Conservation (phyloP, 192 early-diverging fungal genomes). For the Gamsiella multidivaricata region DNA sequence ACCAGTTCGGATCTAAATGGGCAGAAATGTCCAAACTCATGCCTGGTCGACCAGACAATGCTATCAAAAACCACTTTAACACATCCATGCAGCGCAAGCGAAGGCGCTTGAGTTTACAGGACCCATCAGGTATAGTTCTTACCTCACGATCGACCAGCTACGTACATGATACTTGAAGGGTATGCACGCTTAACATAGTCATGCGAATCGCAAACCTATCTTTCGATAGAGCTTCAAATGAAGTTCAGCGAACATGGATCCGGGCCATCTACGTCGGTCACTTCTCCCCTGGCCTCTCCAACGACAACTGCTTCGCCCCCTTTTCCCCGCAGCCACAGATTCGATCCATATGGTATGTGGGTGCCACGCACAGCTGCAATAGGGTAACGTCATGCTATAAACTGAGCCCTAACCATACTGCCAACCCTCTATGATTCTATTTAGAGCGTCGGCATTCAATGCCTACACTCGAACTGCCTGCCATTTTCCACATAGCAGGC, state of each 20-base stretch:
- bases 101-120: constrained; percentile 44
- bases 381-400: too few relatives aligned
- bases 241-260: constrained; percentile 23
- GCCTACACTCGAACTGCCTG: constrained; percentile 32
- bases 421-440: background rate
- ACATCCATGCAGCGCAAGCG: constrained; percentile 54
- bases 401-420: too few relatives aligned
- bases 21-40: constrained; percentile 55
- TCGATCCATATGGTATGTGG: constrained; percentile 48
- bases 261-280: constrained; percentile 4
- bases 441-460: constrained; percentile 48
- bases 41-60: constrained; percentile 52
- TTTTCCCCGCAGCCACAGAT: constrained; percentile 28
- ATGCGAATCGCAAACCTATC: too few relatives aligned
- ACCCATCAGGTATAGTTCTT: constrained; percentile 48
- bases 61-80: constrained; percentile 53
- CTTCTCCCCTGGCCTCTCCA: constrained; percentile 40
- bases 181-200: too few relatives aligned
- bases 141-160: too few relatives aligned
- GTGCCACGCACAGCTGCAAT: background rate
- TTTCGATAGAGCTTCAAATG: constrained; percentile 45
- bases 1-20: constrained; percentile 50
- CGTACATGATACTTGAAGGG: too few relatives aligned
- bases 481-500: constrained; percentile 13
- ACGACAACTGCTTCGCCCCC: constrained; percentile 25